Conservation (phyloP, 2,329 filamentous ascomycete genomes). For the Neonectria sp. region DNA sequence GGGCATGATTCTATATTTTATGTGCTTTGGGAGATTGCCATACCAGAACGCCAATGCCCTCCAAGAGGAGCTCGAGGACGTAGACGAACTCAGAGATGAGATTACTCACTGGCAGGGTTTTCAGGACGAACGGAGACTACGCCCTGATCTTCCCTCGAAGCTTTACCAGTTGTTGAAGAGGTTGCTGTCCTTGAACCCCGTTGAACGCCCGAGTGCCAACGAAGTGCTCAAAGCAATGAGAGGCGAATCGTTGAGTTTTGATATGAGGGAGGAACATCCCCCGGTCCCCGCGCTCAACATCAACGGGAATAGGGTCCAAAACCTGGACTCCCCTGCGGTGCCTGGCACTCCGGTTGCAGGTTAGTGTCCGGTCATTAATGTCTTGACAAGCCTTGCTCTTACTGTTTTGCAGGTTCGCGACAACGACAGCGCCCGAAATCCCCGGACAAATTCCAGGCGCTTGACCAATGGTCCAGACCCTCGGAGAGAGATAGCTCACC, state of each 20-base stretch:
- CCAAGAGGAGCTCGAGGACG: constrained; percentile 92
- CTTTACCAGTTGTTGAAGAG: constrained; percentile 89
- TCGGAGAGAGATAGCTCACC: constrained; percentile 40
- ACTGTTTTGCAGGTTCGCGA: constrained; percentile 49
- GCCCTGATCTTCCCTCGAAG: constrained; percentile 87
- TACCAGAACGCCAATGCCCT: constrained; percentile 88
- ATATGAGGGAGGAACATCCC: constrained; percentile 54
- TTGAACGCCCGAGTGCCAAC: constrained; percentile 84
- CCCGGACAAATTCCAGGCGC: constrained; percentile 47
- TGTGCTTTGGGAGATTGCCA: constrained; percentile 93
- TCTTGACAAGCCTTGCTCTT: constrained; percentile 49
- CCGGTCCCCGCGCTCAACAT: constrained; percentile 58
- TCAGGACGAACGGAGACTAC: constrained; percentile 79
- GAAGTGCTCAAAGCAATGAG: constrained; percentile 88
- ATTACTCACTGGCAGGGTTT: constrained; percentile 92
- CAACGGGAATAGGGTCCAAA: constrained; percentile 66
- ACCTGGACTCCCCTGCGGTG: constrained; percentile 67
- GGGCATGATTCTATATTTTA: constrained; percentile 98
- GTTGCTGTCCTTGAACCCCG: constrained; percentile 83
- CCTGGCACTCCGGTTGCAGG: constrained; percentile 66
- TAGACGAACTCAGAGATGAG: constrained; percentile 87
- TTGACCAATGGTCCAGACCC: constrained; percentile 36
- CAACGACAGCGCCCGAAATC: constrained; percentile 42
- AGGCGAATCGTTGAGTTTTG: constrained; percentile 68
- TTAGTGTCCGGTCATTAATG: constrained; percentile 38